These are phyloP conservation scores for Suillus tomentosus DNA, from an alignment of 768 basidiomycete species.

Conservation along the genomic window DNA sequence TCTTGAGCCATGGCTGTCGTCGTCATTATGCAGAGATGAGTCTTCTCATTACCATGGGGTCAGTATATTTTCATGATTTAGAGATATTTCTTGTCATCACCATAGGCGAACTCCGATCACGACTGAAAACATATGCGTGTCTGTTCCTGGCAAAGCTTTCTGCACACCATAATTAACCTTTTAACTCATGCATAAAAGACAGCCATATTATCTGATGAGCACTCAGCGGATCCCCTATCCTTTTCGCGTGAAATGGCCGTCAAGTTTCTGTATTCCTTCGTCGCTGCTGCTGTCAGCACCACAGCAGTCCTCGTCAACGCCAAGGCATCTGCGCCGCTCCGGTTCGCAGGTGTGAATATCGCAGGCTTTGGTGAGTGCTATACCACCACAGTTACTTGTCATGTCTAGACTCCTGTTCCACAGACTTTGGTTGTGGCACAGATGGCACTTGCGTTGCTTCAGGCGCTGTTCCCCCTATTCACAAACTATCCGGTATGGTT, in stretches of 20 bases:
- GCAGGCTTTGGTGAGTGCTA: constrained; percentile 45
- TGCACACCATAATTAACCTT: constrained; percentile 12
- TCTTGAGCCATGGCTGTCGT: background rate
- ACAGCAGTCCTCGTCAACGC: constrained; percentile 19
- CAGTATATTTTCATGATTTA: background rate
- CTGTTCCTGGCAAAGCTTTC: constrained; percentile 7
- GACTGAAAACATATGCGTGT: background rate
- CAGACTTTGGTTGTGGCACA: constrained; percentile 49
- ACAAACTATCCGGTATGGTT: constrained; percentile 42
- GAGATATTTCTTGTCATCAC: background rate
- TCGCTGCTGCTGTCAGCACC: constrained; percentile 13
- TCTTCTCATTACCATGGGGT: constrained; percentile 1
- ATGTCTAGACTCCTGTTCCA: background rate
- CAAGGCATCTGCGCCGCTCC: constrained; percentile 27
- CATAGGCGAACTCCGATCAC: constrained; percentile 1
- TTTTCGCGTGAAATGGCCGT: constrained; percentile 19
- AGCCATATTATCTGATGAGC: background rate
- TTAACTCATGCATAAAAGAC: constrained; percentile 17
- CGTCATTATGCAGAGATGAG: background rate
- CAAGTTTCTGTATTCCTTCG: constrained; percentile 20
- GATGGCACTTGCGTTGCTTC: constrained; percentile 45
- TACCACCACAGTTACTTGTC: background rate
- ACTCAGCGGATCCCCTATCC: background rate
- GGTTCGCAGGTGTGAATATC: constrained; percentile 52
- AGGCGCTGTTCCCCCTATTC: constrained; percentile 46